A percentile compares a stretch with the other conserved stretches of the same genome.
Evolutionary conservation across 1,139 yeast species (phyloP).

Genomic region (Candida neerlandica): DNA sequence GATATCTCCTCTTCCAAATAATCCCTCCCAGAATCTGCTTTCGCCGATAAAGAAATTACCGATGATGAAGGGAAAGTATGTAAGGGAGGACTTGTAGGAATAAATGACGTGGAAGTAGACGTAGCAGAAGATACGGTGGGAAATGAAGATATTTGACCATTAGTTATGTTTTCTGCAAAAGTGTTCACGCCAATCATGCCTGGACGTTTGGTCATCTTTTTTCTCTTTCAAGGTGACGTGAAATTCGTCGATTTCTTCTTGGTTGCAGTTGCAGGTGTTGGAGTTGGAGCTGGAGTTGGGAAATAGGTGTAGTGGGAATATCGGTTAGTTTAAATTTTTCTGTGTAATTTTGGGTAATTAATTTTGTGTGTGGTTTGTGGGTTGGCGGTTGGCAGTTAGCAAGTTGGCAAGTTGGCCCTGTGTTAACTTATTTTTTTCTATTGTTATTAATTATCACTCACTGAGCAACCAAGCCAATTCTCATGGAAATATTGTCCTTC

Average conservation of each 20-base stretch:
- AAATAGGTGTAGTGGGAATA: background rate
- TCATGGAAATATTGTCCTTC: too few species aligned
- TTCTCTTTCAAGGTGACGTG: background rate
- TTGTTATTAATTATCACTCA: too few species aligned
- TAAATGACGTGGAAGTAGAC: background rate
- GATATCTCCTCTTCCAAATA: conserved; percentile 22
- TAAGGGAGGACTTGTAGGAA: background rate
- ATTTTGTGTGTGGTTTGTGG: too few species aligned
- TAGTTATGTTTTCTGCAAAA: background rate
- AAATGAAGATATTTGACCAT: background rate
- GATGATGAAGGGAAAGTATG: conserved; percentile 5
- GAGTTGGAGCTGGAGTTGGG: too few species aligned
- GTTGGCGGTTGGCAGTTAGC: too few species aligned
- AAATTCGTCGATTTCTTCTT: background rate
- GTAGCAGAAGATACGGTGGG: background rate
- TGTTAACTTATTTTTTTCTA: too few species aligned
- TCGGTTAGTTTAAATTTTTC: background rate
- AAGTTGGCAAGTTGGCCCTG: too few species aligned
- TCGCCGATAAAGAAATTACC: conserved; percentile 1
- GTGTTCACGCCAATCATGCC: conserved; percentile 1
- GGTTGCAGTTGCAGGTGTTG: background rate
- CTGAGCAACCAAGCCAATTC: too few species aligned
- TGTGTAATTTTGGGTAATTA: too few species aligned
- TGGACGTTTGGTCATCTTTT: conserved; percentile 1
- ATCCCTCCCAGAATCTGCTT: conserved; percentile 5